A percentile compares a stretch with the other conserved stretches of the same genome.
Conservation (phyloP, 177 flowering plant species). For the Vitis hybrid region DNA sequence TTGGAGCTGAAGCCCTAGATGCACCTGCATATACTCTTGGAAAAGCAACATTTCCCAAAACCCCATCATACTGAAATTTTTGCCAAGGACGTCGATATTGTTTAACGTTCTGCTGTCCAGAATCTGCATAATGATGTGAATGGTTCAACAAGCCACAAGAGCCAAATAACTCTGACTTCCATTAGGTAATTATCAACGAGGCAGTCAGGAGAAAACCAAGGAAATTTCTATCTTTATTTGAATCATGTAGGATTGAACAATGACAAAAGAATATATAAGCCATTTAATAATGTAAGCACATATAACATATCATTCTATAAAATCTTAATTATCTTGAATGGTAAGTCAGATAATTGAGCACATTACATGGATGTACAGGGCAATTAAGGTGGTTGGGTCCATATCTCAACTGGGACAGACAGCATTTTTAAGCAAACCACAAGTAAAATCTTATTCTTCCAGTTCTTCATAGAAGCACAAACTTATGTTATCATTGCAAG, state of each 20-base stretch:
- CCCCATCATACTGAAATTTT: slow-evolving; percentile 12
- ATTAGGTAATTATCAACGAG: neutral
- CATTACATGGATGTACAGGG: neutral
- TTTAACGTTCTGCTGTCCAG: slow-evolving; percentile 1
- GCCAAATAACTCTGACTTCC: neutral
- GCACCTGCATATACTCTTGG: slow-evolving; percentile 3
- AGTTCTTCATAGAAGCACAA: too few relatives aligned
- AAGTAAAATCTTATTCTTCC: too few relatives aligned
- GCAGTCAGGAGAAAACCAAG: neutral
- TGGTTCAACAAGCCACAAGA: slow-evolving; percentile 3
- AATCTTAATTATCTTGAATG: neutral
- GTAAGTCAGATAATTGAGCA: neutral
- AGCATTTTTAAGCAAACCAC: neutral
- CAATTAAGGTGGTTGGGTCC: neutral
- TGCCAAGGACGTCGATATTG: slow-evolving; percentile 4
- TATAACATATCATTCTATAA: neutral
- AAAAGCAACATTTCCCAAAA: slow-evolving; percentile 15
- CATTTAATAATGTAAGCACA: slow-evolving; percentile 1
- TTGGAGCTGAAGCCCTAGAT: slow-evolving; percentile 5
- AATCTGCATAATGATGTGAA: slow-evolving; percentile 9
- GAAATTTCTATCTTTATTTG: neutral
- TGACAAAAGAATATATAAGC: neutral
- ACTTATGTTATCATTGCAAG: too few relatives aligned
- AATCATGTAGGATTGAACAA: neutral
- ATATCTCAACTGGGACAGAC: neutral